Conservation (phyloP, 495 filamentous ascomycete genomes). For the Talaromyces adpressus region DNA sequence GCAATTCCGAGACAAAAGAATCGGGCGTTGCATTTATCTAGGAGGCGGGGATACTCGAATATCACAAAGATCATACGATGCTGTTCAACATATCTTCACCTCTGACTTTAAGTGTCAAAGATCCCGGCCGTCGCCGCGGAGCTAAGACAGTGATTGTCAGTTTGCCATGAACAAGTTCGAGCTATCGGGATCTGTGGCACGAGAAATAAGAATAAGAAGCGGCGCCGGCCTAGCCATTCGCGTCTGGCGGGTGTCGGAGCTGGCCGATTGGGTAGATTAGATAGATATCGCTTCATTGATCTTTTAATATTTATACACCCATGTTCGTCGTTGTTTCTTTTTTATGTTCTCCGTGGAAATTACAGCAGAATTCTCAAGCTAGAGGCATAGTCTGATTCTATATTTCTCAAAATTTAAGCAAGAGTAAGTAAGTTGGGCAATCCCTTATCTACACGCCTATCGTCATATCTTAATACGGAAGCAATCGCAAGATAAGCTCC, state of each 20-base stretch:
- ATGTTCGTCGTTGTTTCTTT: constrained; percentile 6
- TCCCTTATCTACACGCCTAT: constrained; percentile 6
- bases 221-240: constrained; percentile 16
- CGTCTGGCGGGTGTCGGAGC: constrained; percentile 35
- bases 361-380: background rate
- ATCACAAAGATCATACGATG: background rate
- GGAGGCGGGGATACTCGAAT: background rate
- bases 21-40: background rate
- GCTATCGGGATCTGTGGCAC: background rate
- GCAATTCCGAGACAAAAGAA: background rate
- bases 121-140: constrained; percentile 1
- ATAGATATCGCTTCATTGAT: constrained; percentile 10
- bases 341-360: constrained; percentile 3
- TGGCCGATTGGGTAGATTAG: constrained; percentile 27
- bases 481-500: background rate
- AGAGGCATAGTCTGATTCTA: background rate
- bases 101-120: background rate
- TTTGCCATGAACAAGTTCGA: background rate
- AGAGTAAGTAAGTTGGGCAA: background rate
- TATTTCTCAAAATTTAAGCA: background rate
- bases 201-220: background rate
- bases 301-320: constrained; percentile 3
- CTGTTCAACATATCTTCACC: background rate
- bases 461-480: constrained; percentile 14
- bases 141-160: background rate